A percentile compares a stretch with the other conserved stretches of the same genome.
Conservation (phyloP, 495 filamentous ascomycete genomes). For the Aspergillus sparsus region DNA sequence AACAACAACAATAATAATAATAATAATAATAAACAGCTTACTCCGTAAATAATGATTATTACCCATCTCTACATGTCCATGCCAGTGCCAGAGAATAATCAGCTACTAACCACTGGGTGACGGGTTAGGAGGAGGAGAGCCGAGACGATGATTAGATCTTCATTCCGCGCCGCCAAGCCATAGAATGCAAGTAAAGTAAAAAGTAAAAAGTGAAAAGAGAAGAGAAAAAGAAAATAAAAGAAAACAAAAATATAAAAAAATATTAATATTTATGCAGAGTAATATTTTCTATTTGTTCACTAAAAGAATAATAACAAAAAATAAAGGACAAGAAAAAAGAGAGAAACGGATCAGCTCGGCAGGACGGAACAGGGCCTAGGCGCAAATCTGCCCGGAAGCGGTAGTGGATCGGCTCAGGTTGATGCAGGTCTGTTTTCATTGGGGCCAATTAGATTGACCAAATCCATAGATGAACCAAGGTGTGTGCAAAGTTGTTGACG, state of each 20-base stretch:
- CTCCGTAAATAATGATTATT: background rate
- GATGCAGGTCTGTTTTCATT: conserved; percentile 19
- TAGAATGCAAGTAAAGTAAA: too few species aligned
- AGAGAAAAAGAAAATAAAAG: background rate
- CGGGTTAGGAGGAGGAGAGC: too few species aligned
- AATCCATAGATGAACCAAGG: conserved; percentile 6
- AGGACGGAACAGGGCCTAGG: conserved; percentile 28
- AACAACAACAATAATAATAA: background rate
- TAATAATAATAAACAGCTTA: too few species aligned
- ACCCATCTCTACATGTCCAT: background rate
- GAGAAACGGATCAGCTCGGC: conserved; percentile 22
- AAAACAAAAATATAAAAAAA: background rate
- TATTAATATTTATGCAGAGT: too few species aligned
- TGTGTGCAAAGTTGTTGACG: conserved; percentile 10
- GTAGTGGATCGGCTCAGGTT: conserved; percentile 23
- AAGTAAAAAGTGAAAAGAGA: too few species aligned
- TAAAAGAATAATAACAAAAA: conserved; percentile 1
- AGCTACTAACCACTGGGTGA: too few species aligned
- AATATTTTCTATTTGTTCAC: too few species aligned
- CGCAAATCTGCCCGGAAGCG: conserved; percentile 27
- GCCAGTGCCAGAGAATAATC: background rate
- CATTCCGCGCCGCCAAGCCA: too few species aligned
- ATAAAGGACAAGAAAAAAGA: background rate
- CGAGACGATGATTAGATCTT: too few species aligned
- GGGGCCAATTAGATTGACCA: conserved; percentile 11